These are phyloP conservation scores for Mycena indigotica DNA, from an alignment of 768 basidiomycete genomes.

Conservation along the genomic window DNA sequence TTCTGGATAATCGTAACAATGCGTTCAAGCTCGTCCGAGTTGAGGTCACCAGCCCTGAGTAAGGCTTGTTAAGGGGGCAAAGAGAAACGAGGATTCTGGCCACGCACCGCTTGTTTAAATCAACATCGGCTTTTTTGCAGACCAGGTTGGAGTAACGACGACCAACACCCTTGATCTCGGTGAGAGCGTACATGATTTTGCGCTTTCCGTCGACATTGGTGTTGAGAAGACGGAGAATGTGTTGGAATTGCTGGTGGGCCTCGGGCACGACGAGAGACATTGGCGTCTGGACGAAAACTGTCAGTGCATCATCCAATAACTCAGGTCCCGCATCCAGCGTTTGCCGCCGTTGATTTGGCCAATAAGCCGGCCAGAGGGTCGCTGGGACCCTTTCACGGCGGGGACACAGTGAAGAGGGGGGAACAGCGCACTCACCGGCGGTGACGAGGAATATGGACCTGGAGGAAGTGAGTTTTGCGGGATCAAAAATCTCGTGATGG, in stretches of 20 bases:
- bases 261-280: constrained; percentile 99
- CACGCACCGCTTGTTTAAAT: constrained; percentile 94
- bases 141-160: constrained; percentile 98
- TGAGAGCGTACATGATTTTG: constrained; percentile 99
- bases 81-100: not conserved
- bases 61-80: not conserved
- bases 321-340: constrained; percentile 6
- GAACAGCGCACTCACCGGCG: not conserved
- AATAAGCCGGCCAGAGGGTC: no score
- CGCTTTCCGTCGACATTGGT: constrained; percentile 99
- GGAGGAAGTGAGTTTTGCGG: not conserved
- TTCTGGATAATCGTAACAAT: constrained; percentile 99
- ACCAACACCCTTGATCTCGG: constrained; percentile 99
- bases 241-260: constrained; percentile 96
- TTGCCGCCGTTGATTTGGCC: not conserved
- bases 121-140: constrained; percentile 99
- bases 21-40: constrained; percentile 99
- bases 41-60: constrained; percentile 96
- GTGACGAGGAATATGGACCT: not conserved
- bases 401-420: no score
- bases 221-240: constrained; percentile 98
- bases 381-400: no score
- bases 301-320: constrained; percentile 8
- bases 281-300: constrained; percentile 18
- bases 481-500: not conserved